A percentile compares a stretch with the other conserved stretches of the same genome.
These are phyloP conservation scores for Orobanche coerulescens DNA, from an alignment of 257 asterid species.

Conservation along the genomic window DNA sequence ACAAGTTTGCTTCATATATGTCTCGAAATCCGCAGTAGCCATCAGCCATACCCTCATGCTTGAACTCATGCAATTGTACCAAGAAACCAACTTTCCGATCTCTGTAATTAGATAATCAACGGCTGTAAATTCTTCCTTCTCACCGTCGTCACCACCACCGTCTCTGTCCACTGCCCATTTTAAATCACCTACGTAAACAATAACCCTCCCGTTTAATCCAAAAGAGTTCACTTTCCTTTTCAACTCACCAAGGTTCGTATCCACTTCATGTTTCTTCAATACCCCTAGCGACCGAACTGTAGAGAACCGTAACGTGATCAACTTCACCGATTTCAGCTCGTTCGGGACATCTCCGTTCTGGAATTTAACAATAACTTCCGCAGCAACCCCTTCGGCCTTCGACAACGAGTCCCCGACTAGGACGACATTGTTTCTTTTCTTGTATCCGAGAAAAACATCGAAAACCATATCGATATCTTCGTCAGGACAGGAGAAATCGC, in stretches of 20 bases:
- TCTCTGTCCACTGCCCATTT: slow-evolving; percentile 50
- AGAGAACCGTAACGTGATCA: slow-evolving; percentile 49
- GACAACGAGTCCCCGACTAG: slow-evolving; percentile 41
- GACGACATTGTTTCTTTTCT: slow-evolving; percentile 35
- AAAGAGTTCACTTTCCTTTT: slow-evolving; percentile 55
- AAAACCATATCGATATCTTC: slow-evolving; percentile 33
- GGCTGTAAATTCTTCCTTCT: background rate
- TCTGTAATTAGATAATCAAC: slow-evolving; percentile 49
- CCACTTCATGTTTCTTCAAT: slow-evolving; percentile 65
- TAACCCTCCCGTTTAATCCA: slow-evolving; percentile 36
- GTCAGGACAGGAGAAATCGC: too few species aligned
- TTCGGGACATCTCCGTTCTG: slow-evolving; percentile 51
- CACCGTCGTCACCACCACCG: background rate
- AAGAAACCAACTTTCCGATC: slow-evolving; percentile 47
- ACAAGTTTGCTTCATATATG: slow-evolving; percentile 55
- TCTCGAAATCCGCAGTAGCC: slow-evolving; percentile 62
- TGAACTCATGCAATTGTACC: slow-evolving; percentile 9
- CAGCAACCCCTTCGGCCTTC: slow-evolving; percentile 35
- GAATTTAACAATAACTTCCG: slow-evolving; percentile 34
- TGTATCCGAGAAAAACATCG: slow-evolving; percentile 32
- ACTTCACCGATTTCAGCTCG: slow-evolving; percentile 37
- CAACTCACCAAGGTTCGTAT: slow-evolving; percentile 43
- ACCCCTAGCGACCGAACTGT: slow-evolving; percentile 43
- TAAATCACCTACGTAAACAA: slow-evolving; percentile 57
- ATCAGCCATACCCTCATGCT: slow-evolving; percentile 56